Conservation (phyloP, 345 rosid genomes). For the Aurinia saxatilis region DNA sequence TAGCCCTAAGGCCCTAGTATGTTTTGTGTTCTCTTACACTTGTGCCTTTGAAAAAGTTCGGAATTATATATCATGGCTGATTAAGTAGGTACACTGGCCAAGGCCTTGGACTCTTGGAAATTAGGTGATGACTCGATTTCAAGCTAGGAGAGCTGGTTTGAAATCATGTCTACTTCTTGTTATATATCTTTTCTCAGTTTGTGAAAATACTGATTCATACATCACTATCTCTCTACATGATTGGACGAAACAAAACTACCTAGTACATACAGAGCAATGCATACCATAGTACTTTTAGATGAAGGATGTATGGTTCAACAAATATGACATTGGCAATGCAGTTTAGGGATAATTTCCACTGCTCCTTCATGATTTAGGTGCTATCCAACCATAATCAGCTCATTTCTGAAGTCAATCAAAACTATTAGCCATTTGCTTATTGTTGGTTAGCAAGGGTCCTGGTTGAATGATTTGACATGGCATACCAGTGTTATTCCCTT, state of each 20-base stretch:
- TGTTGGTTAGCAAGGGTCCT: constrained; percentile 3
- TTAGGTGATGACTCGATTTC: not conserved
- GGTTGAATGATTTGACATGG: not conserved
- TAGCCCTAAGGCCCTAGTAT: no score
- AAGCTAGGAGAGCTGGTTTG: not conserved
- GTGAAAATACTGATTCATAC: not conserved
- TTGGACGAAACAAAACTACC: not conserved
- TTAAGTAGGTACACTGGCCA: constrained; percentile 6
- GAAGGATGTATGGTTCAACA: not conserved
- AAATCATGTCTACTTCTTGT: not conserved
- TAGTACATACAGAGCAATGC: not conserved
- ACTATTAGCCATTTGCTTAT: not conserved
- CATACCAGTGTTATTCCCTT: not conserved
- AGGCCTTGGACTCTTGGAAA: not conserved
- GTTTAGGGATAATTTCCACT: not conserved
- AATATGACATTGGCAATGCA: not conserved
- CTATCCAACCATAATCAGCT: not conserved
- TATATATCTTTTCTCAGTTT: not conserved
- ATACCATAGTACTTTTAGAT: not conserved
- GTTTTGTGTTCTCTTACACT: no score
- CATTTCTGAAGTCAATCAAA: not conserved
- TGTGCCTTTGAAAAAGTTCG: no score
- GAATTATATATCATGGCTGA: no score
- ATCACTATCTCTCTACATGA: not conserved
- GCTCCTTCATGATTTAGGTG: not conserved